Percentiles rank a stretch among this genome's conserved stretches.
Evolutionary conservation across 2,329 filamentous ascomycete genomes (phyloP).

Genomic region (Epichloe gansuensis): DNA sequence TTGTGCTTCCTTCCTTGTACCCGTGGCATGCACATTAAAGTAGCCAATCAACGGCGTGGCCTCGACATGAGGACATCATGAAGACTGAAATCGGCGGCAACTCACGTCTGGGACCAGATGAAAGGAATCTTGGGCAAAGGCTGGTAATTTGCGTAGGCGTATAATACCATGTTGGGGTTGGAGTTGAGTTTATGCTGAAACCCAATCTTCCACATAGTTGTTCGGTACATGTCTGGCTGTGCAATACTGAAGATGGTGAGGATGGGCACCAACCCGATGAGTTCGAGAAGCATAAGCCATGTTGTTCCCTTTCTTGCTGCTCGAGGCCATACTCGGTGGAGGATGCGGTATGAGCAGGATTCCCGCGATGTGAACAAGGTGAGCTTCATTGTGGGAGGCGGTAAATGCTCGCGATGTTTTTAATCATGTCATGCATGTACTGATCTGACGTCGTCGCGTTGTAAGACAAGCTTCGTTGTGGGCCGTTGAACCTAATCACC

Average conservation of each 20-base stretch:
- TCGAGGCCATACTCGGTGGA: constrained; percentile 48
- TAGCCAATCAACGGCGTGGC: background rate
- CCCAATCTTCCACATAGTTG: constrained; percentile 61
- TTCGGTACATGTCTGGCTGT: constrained; percentile 60
- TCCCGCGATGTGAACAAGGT: constrained; percentile 1
- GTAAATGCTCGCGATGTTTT: background rate
- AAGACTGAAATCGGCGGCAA: constrained; percentile 11
- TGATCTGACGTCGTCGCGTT: background rate
- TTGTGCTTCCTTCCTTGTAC: background rate
- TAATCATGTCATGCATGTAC: background rate
- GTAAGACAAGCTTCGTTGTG: background rate
- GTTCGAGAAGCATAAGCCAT: constrained; percentile 54
- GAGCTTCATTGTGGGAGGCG: constrained; percentile 1
- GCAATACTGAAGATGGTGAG: constrained; percentile 63
- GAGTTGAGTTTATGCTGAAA: constrained; percentile 62
- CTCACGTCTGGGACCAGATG: constrained; percentile 63
- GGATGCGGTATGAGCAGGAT: constrained; percentile 34
- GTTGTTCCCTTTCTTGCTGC: constrained; percentile 39
- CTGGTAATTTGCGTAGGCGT: constrained; percentile 60
- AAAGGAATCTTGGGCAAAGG: constrained; percentile 51
- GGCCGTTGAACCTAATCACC: background rate
- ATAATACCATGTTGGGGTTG: constrained; percentile 55
- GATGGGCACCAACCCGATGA: constrained; percentile 50
- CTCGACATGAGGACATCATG: background rate
- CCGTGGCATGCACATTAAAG: background rate